Percentiles rank a stretch among this genome's conserved stretches.
Evolutionary conservation across 305 asterid species (phyloP).

Genomic region (Caryopteris hybrid): DNA sequence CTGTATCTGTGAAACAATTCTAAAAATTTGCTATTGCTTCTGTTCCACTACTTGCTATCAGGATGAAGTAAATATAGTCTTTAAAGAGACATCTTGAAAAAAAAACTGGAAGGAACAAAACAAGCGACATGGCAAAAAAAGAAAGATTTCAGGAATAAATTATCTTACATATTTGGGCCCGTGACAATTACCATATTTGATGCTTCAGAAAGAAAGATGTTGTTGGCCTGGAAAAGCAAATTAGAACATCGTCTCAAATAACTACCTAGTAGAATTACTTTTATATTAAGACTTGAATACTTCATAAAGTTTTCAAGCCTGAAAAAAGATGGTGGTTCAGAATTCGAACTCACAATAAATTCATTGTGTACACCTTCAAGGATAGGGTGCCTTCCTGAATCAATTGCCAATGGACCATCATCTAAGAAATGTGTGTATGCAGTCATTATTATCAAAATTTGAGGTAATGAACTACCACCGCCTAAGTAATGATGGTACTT

Average conservation of each 20-base stretch:
- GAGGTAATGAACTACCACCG: constrained; percentile 13
- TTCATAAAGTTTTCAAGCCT: constrained; percentile 9
- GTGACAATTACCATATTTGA: constrained; percentile 87
- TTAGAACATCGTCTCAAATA: constrained; percentile 15
- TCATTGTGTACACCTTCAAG: constrained; percentile 80
- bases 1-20: neutral
- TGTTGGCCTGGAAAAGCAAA: constrained; percentile 78
- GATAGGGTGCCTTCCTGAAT: constrained; percentile 91
- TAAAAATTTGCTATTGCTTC: constrained; percentile 11
- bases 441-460: constrained; percentile 13
- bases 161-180: constrained; percentile 97
- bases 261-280: neutral
- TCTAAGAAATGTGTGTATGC: constrained; percentile 38
- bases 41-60: constrained; percentile 4
- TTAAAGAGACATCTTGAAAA: constrained; percentile 9
- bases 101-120: neutral
- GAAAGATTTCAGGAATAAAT: constrained; percentile 8
- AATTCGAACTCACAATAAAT: constrained; percentile 56
- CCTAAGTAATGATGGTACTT: constrained; percentile 24
- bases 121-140: constrained; percentile 9
- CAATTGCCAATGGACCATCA: constrained; percentile 97
- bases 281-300: neutral
- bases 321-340: constrained; percentile 2
- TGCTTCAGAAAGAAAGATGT: constrained; percentile 90
- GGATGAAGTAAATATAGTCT: constrained; percentile 1